Evolutionary conservation across 2,329 filamentous ascomycete species (phyloP), one percentile per base, ranked within the genome.

Genomic region (Tolypocladium ophioglossoides): DNA sequence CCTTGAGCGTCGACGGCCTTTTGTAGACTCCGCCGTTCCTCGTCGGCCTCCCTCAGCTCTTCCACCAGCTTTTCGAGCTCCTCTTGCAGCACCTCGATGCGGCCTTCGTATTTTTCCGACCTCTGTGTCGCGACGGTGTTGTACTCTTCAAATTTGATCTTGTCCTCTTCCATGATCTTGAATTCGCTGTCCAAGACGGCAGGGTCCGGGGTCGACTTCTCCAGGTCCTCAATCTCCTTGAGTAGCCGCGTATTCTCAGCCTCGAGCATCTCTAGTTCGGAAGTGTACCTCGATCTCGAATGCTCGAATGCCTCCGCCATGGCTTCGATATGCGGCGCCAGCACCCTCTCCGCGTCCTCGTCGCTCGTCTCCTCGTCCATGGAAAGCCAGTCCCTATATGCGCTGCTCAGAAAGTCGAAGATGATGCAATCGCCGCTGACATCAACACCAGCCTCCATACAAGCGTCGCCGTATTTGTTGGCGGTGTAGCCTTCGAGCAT

Each of bases 111-210:
- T 70, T 95, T 96, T 59, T 95, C 88, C 0, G 91, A 87, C 64
- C 92, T 89, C 57, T 86, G 84, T 63, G 89, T 80, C 60, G 95
- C 90, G 35, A 86, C 82, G 41, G 84, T 82, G 67, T 96, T 96
- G 77, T 96, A 99, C 65, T 90, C 86, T 65, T 96, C 91, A 62
- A 97, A 99, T 66, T 99, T 97, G 65, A 86, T 80, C 64, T 87
- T 91, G 71, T 99, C 95, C 62, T 95, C 91, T 67, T 96, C 91
- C 72, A 99, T 83, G 54, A 96, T 92, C 65, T 90, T 89, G 75
- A 92, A 95, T 64, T 92, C 84, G 63, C 91, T 86, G 67, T 96
- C 91, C 27, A 97, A 75, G 54, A 91, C 85, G 3, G 85, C 86
- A 30, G 94, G 84, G 65, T 95, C 86, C 0, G 90, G 90, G 0